Evolutionary conservation across 176 grass and related monocot species (phyloP).

Genomic region (Typha latifolia): DNA sequence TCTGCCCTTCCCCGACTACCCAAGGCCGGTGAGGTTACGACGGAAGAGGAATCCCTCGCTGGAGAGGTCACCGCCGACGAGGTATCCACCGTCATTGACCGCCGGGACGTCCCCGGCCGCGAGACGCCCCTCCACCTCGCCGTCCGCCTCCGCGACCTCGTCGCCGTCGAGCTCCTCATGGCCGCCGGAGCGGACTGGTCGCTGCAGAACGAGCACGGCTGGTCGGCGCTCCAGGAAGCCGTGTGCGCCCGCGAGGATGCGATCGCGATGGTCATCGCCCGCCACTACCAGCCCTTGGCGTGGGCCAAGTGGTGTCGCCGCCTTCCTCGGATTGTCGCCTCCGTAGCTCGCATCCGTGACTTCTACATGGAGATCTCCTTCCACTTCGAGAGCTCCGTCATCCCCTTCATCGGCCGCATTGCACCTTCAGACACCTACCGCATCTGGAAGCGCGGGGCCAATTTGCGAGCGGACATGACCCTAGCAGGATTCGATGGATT

Average conservation of each 20-base stretch:
- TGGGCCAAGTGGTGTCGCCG: conserved; percentile 98
- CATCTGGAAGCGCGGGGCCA: conserved; percentile 84
- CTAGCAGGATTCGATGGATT: conserved; percentile 81
- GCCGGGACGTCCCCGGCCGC: conserved; percentile 69
- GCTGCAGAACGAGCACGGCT: conserved; percentile 81
- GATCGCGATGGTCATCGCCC: conserved; percentile 78
- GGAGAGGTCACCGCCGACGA: conserved; percentile 59
- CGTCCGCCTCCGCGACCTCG: conserved; percentile 66
- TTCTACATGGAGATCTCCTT: conserved; percentile 99
- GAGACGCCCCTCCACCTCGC: conserved; percentile 94
- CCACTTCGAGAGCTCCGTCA: conserved; percentile 97
- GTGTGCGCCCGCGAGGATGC: conserved; percentile 77
- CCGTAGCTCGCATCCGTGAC: conserved; percentile 58
- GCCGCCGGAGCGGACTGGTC: conserved; percentile 87
- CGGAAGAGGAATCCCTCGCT: conserved; percentile 54
- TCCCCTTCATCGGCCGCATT: conserved; percentile 89
- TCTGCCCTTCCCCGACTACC: conserved; percentile 43
- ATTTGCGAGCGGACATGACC: conserved; percentile 81
- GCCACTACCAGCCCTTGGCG: conserved; percentile 91
- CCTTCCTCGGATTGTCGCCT: conserved; percentile 74
- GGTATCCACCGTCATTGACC: conserved; percentile 61
- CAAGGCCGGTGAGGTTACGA: conserved; percentile 55
- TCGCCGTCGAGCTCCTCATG: conserved; percentile 83
- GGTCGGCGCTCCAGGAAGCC: conserved; percentile 91
- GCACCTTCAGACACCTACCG: conserved; percentile 92